Evolutionary conservation across 306 rosid genomes (phyloP).

Genomic region (Glycine tomentella): DNA sequence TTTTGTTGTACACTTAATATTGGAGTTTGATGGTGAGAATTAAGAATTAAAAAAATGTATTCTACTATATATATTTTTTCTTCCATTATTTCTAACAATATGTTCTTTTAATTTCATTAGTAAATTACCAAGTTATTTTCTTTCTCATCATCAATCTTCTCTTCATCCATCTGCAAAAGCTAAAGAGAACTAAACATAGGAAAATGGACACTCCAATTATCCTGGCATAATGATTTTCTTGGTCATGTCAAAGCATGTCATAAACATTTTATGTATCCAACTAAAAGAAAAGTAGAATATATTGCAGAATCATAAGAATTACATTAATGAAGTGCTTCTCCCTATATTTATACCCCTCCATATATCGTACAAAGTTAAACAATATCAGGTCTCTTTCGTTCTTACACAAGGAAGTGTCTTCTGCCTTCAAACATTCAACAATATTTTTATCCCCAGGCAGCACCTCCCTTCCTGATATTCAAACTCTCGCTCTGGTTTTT

Average conservation of each 20-base stretch:
- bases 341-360: conserved; percentile 24
- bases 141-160: neutral
- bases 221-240: too few relatives aligned
- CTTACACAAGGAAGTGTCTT: conserved; percentile 53
- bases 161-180: neutral
- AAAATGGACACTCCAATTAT: neutral
- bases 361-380: conserved; percentile 17
- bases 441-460: conserved; percentile 40
- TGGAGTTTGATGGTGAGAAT: too few relatives aligned
- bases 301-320: neutral
- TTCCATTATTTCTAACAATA: neutral
- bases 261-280: neutral
- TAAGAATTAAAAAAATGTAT: too few relatives aligned
- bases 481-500: too few relatives aligned
- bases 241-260: too few relatives aligned
- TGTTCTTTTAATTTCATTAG: neutral
- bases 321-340: conserved; percentile 23
- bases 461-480: neutral
- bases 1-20: too few relatives aligned
- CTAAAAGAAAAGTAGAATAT: neutral
- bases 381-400: conserved; percentile 34
- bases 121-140: neutral
- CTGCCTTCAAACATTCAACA: conserved; percentile 50
- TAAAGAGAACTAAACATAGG: neutral
- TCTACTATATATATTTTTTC: neutral